Evolutionary conservation across 2,329 filamentous ascomycete species (phyloP), one percentile per base, ranked within the genome.

Genomic region (Alternaria infectoria): DNA sequence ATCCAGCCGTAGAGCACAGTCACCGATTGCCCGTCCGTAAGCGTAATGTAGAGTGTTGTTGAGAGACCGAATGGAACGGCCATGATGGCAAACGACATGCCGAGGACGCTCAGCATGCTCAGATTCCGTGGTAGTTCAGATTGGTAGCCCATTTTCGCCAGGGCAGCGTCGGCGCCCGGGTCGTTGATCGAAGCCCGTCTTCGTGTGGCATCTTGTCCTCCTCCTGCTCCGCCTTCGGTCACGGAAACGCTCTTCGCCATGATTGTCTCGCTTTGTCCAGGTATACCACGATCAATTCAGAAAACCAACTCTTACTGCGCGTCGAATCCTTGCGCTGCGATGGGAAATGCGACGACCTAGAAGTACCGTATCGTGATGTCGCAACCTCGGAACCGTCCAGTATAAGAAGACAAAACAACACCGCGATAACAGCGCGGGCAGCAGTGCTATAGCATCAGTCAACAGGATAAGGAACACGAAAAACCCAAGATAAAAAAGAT

Each of bases 51-150:
- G 65, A 92, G 82, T 2, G 90, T 92, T 15, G 90, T 91, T 28
- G 84, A 87, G 40, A 91, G 82, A 36, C 90, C 90, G 69, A 89
- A 91, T 1, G 89, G 89, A 11, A 89, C 89, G 11, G 90, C 90
- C 89, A 92, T 92, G 77, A 93, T 92, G 55, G 90, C 90, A 74
- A 92, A 92, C 47, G 89, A 91, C 79, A 90, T 73, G 54, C 90
- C 90, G 47, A 92, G 81, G 26, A 92, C 87, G 72, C 87, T 90
- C 72, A 91, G 78, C 89, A 91, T 91, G 75, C 86, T 88, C 66
- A 92, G 77, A 69, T 87, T 89, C 63, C 89, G 84, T 15, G 89
- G 89, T 46, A 92, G 75, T 74, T 91, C 89, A 57, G 85, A 83
- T 79, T 86, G 87, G 82, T 91, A 91, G 56, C 89, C 90, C 88